Base-by-base conservation (phyloP, 352 stramenopile species). In the Phytophthora palmivora region DNA sequence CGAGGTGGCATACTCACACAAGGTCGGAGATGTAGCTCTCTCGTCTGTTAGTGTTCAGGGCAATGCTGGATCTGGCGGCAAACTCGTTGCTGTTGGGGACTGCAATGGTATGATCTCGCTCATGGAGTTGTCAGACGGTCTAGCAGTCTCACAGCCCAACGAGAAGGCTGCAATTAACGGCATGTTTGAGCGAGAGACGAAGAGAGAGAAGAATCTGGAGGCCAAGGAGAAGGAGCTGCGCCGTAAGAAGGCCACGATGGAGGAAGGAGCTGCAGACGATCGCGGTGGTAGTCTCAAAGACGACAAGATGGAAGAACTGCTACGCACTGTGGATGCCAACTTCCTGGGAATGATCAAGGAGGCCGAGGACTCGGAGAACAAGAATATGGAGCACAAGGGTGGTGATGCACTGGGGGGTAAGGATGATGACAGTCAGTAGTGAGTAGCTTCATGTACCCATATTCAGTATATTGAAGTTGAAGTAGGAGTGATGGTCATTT, bases 161-260 rank as follows among this genome's bases (percentile, higher is more conserved):
- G 96, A 99, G 58, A 98, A 98, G 65, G 80, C 79, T 1, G 88
- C 92, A 22, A 98, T 99, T 49, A 97, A 95, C 61, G 80, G 88
- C 52, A 98, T 99, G 89, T 97, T 99, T 52, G 96, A 99, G 73
- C 77, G 96, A 33, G 96, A 99, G 67, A 98, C 93, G n/a, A 98
- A 98, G 74, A 85, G 94, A 19, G 95, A 98, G 65, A 98, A 98
- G 72, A 98, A 98, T 67, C 72, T 98, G 30, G 92, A 97, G 72
- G 81, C 89, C 7, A 87, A 94, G 43, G 88, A 95, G 62, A 94
- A 95, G 56, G 90, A 97, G 53, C 74, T 97, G 48, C 83, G 78
- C 26, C 84, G 89, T 30, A 92, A 89, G 72, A 91, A 94, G 47
- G 84, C 85, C 26, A 82, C 74, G 24, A 78, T 95, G 56, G 81